Evolutionary conservation across 176 grass and related monocot species (phyloP), one percentile per base, ranked within the genome.

Genomic region (Carex myosuroides): DNA sequence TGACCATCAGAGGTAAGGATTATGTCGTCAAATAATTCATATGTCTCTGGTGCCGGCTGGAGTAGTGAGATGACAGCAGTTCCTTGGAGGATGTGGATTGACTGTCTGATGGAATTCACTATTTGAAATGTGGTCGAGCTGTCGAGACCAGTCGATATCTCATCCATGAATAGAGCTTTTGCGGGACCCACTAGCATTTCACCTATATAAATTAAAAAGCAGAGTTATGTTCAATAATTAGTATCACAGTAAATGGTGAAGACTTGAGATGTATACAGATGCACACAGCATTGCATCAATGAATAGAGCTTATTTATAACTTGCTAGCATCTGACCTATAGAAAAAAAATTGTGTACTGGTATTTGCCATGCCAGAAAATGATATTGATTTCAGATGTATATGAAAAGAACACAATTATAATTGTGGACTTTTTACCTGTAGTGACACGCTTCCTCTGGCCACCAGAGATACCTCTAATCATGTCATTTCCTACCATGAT

Each of bases 91-190:
- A 84, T 85, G 60, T 88, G 87, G 46, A 80, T 62, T 10, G 72
- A 54, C 30, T 80, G 82, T n/a, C 81, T 56, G 16, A 88, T 65
- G 3, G 81, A 84, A 22, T 84, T 84, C 12, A 88, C 82, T 50
- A 85, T 88, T 53, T 88, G 87, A 16, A 69, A 88, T 16, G 87
- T 88, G 16, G 87, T 88, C 3, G 82, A 88, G 61, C 87, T 88
- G 50, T 88, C 87, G 24, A 88, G 72, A 17, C 87, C 87, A 60
- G 87, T 88, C 13, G 87, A 88, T 59, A 88, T 88, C 60, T 88
- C 87, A 16, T 88, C 87, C 87, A 88, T 88, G 30, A 88, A 88
- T 48, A 88, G 73, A 41, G 73, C 87, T 22, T 53, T 80, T 52
- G 81, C 72, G 22, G 87, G 82, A 67, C 87, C 87, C 17, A 88